Conservation (phyloP, 2,329 filamentous ascomycete species). For the Dryadomyces quercus-mongolicae region DNA sequence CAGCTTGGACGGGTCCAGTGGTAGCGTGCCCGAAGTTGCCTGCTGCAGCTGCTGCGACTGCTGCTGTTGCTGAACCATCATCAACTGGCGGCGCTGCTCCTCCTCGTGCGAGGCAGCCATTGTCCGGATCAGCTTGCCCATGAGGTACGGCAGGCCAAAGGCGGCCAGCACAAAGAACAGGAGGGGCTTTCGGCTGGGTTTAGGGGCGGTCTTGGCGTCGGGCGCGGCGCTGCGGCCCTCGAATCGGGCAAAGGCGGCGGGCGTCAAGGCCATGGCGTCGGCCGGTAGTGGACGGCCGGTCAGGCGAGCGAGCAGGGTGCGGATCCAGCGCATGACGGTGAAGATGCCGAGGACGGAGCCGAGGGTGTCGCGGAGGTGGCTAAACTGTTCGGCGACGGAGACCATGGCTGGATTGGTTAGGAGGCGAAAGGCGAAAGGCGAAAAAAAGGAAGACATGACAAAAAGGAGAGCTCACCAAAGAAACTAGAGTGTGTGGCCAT, state of each 20-base stretch:
- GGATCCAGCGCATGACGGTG: slow-evolving; percentile 88
- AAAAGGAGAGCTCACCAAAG: slow-evolving; percentile 79
- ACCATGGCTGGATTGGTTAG: slow-evolving; percentile 65
- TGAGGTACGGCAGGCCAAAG: slow-evolving; percentile 89
- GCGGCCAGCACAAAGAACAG: slow-evolving; percentile 91
- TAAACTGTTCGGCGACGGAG: slow-evolving; percentile 93
- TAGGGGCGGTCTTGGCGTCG: slow-evolving; percentile 46
- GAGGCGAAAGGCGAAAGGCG: slow-evolving; percentile 2
- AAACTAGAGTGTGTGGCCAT: slow-evolving; percentile 99
- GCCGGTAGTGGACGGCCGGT: slow-evolving; percentile 85
- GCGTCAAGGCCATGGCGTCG: slow-evolving; percentile 76
- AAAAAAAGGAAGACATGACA: slow-evolving; percentile 19
- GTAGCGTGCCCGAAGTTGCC: slow-evolving; percentile 27
- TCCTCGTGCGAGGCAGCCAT: slow-evolving; percentile 78
- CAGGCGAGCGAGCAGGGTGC: slow-evolving; percentile 80
- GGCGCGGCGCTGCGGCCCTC: slow-evolving; percentile 54
- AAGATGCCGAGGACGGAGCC: slow-evolving; percentile 93
- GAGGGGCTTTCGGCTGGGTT: slow-evolving; percentile 87
- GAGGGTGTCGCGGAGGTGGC: slow-evolving; percentile 82
- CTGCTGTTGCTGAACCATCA: slow-evolving; percentile 30
- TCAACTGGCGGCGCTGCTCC: slow-evolving; percentile 53
- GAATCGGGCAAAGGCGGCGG: slow-evolving; percentile 82
- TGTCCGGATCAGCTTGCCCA: slow-evolving; percentile 87
- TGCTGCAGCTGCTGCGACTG: slow-evolving; percentile 32
- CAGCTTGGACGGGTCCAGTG: slow-evolving; percentile 76